Conservation (phyloP, 2,329 filamentous ascomycete genomes). For the Stachybotrys chartarum region DNA sequence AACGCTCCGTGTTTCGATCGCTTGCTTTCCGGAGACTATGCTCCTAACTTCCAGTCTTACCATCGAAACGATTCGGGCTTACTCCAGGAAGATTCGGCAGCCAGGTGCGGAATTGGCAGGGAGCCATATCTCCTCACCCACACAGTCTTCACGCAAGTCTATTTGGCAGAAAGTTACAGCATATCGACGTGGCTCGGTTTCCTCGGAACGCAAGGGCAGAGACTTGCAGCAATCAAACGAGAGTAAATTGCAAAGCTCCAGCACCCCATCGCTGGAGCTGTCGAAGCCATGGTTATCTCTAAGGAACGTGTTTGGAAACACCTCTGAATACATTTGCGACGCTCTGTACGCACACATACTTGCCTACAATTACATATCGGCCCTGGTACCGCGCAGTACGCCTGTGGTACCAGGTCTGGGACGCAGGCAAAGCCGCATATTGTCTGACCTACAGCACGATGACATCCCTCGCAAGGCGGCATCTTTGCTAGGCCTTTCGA, state of each 20-base stretch:
- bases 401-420: slow-evolving; percentile 1
- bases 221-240: slow-evolving; percentile 2
- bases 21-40: slow-evolving; percentile 54
- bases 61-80: slow-evolving; percentile 50
- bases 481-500: slow-evolving; percentile 39
- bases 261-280: slow-evolving; percentile 8
- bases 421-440: slow-evolving; percentile 5
- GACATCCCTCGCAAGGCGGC: slow-evolving; percentile 46
- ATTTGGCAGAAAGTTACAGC: slow-evolving; percentile 29
- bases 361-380: slow-evolving; percentile 49
- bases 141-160: slow-evolving; percentile 15
- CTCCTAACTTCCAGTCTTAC: slow-evolving; percentile 47
- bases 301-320: slow-evolving; percentile 44
- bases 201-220: slow-evolving; percentile 9
- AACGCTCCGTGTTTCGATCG: slow-evolving; percentile 43
- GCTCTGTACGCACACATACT: slow-evolving; percentile 52
- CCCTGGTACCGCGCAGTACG: slow-evolving; percentile 18
- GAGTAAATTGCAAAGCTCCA: slow-evolving; percentile 3
- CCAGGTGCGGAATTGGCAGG: slow-evolving; percentile 9
- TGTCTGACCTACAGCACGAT: slow-evolving; percentile 16
- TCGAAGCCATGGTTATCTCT: slow-evolving; percentile 36
- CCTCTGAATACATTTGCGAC: slow-evolving; percentile 49
- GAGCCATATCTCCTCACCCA: background rate
- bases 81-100: slow-evolving; percentile 46
- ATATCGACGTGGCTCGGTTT: slow-evolving; percentile 13